phyloP scores from a whole-genome alignment of 495 filamentous ascomycete species.

The Aspergillus sclerotioniger region DNA sequence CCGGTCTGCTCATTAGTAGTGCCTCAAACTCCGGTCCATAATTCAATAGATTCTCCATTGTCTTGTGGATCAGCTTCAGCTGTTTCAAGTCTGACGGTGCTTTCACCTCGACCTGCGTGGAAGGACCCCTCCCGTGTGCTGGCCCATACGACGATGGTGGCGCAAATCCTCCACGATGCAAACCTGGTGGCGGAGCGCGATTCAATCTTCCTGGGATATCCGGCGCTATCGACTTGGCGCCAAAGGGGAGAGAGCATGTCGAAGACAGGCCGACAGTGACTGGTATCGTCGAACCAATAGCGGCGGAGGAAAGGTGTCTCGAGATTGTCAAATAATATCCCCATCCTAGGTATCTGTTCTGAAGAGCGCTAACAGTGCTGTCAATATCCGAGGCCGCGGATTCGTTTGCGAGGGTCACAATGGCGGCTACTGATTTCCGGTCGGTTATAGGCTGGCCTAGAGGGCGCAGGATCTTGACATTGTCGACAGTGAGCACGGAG shows the following conservation, averaged over 20 bases:
- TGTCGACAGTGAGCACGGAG: conserved; percentile 66
- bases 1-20: conserved; percentile 78
- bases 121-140: conserved; percentile 35
- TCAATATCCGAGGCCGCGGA: conserved; percentile 86
- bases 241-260: conserved; percentile 69
- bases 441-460: conserved; percentile 58
- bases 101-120: conserved; percentile 69
- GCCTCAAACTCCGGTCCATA: conserved; percentile 91
- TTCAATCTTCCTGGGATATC: conserved; percentile 40
- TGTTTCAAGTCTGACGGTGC: conserved; percentile 76
- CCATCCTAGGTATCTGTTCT: conserved; percentile 83
- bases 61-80: conserved; percentile 82
- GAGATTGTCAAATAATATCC: conserved; percentile 82
- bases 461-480: conserved; percentile 69
- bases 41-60: conserved; percentile 72
- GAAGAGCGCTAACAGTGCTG: conserved; percentile 68
- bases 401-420: conserved; percentile 81
- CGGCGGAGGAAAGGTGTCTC: conserved; percentile 81
- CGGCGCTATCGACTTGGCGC: conserved; percentile 67
- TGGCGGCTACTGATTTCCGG: conserved; percentile 75
- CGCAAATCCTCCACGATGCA: conserved; percentile 72
- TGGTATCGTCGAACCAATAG: conserved; percentile 56
- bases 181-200: conserved; percentile 58
- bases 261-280: conserved; percentile 49
- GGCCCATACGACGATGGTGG: conserved; percentile 71